Evolutionary conservation across 257 asterid species (phyloP).

Genomic region (Fraxinus anomala): DNA sequence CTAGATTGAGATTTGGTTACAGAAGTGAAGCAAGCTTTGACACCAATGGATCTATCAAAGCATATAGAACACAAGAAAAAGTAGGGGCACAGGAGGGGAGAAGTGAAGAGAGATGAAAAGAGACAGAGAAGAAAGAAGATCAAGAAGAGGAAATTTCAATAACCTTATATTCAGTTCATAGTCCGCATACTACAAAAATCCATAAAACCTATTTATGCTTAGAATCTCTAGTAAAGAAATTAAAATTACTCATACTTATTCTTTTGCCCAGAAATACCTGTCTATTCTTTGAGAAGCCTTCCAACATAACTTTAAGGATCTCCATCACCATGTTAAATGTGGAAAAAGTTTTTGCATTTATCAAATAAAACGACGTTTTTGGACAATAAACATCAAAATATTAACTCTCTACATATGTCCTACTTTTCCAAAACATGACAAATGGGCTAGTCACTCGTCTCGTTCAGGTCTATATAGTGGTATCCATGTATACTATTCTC

Average conservation of each 20-base stretch:
- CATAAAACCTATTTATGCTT: not conserved
- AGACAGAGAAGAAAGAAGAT: not conserved
- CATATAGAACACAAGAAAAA: not conserved
- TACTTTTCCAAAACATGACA: not conserved
- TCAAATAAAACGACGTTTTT: not conserved
- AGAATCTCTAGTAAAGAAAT: not conserved
- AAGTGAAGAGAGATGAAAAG: not conserved
- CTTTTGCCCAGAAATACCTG: not conserved
- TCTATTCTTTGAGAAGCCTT: not conserved
- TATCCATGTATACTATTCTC: not conserved
- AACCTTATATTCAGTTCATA: not conserved
- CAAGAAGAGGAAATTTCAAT: not conserved
- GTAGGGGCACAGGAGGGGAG: not conserved
- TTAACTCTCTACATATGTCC: not conserved
- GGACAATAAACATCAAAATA: not conserved
- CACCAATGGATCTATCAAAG: not conserved
- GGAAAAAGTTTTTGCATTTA: not conserved
- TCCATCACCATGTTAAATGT: not conserved
- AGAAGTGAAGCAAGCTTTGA: not conserved
- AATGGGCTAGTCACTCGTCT: not conserved
- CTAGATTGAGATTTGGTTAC: not conserved
- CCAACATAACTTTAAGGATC: not conserved
- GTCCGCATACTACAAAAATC: not conserved
- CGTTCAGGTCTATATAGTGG: not conserved
- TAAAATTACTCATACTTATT: not conserved